Conservation (phyloP, 2,329 filamentous ascomycete species). For the Aspergillus hiratsukae region DNA sequence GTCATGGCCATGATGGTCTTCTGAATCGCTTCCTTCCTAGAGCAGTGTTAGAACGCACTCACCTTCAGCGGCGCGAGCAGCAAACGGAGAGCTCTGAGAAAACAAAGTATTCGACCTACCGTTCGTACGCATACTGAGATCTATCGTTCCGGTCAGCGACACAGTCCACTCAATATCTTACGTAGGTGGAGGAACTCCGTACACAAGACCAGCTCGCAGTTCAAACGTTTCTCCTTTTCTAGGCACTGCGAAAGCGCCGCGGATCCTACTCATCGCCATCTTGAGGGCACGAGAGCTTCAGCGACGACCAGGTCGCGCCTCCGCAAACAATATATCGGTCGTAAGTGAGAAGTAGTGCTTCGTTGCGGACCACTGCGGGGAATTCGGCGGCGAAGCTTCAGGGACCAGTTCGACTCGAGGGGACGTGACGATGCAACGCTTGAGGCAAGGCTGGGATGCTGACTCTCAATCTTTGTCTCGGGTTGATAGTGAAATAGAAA, state of each 20-base stretch:
- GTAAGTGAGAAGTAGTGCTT: conserved; percentile 6
- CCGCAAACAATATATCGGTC: conserved; percentile 20
- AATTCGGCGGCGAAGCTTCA: conserved; percentile 25
- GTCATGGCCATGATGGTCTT: conserved; percentile 99
- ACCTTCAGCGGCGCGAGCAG: background rate
- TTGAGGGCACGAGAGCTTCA: conserved; percentile 25
- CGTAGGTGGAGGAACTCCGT: conserved; percentile 27
- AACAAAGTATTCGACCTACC: conserved; percentile 39
- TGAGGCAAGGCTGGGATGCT: background rate
- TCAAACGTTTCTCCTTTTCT: conserved; percentile 98
- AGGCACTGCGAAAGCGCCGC: conserved; percentile 86
- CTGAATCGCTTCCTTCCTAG: conserved; percentile 92
- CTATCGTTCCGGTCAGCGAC: conserved; percentile 44
- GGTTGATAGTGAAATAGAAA: background rate
- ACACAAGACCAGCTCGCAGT: conserved; percentile 83
- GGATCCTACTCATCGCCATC: conserved; percentile 96
- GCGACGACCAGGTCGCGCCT: conserved; percentile 35
- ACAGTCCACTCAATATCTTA: conserved; percentile 13
- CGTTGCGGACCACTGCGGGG: conserved; percentile 26
- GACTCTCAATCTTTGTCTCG: background rate
- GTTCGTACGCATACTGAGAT: conserved; percentile 98
- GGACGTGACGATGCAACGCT: conserved; percentile 8
- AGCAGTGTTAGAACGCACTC: conserved; percentile 24
- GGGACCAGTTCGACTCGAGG: conserved; percentile 20
- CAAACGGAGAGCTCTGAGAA: background rate